phyloP scores from a whole-genome alignment of 495 filamentous ascomycete species.

The Bombardia bombarda region DNA sequence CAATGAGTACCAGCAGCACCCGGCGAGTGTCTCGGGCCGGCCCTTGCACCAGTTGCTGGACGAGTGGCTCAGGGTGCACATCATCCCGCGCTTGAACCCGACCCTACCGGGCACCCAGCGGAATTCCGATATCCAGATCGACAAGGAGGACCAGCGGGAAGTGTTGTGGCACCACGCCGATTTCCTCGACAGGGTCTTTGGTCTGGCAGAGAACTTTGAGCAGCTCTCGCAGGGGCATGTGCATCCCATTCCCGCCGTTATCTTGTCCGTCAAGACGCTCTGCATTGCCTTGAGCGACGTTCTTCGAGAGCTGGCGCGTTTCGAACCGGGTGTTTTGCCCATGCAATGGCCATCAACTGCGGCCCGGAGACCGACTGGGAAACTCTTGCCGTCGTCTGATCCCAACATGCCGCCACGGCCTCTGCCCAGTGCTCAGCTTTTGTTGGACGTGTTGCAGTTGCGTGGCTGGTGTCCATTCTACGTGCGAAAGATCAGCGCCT shows the following conservation, averaged over 20 bases:
- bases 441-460: conserved; percentile 13
- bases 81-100: too few species aligned
- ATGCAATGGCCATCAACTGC: conserved; percentile 9
- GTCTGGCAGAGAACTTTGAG: conserved; percentile 17
- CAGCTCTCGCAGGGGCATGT: conserved; percentile 15
- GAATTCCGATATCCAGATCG: too few species aligned
- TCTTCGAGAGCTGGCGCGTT: conserved; percentile 11
- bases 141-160: conserved; percentile 1
- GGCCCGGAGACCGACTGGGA: conserved; percentile 1
- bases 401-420: too few species aligned
- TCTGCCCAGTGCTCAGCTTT: conserved; percentile 11
- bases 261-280: conserved; percentile 19
- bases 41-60: conserved; percentile 10
- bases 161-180: conserved; percentile 9
- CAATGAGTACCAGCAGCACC: not conserved
- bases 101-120: too few species aligned
- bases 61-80: conserved; percentile 10
- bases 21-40: conserved; percentile 9
- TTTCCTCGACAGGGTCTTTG: conserved; percentile 14
- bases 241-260: conserved; percentile 14
- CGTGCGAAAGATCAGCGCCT: conserved; percentile 8
- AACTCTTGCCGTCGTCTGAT: too few species aligned
- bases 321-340: conserved; percentile 1
- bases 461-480: conserved; percentile 18
- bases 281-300: conserved; percentile 11